A percentile compares a stretch with the other conserved stretches of the same genome.
Conservation (phyloP, 2,329 filamentous ascomycete species). For the Ophiostoma triangulosporum region DNA sequence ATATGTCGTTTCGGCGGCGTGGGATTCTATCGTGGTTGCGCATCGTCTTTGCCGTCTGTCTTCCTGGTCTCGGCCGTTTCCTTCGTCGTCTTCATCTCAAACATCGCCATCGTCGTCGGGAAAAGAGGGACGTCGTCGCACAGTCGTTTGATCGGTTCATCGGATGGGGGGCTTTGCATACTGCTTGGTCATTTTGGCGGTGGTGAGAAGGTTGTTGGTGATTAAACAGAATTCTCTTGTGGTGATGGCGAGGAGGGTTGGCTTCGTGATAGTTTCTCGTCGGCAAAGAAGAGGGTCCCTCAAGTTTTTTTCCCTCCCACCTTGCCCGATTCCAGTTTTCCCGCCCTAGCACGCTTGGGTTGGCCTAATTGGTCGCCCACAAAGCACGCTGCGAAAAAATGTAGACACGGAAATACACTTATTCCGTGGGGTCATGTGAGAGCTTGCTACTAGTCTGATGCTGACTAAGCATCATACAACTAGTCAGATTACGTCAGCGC, state of each 20-base stretch:
- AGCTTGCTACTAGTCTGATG: background rate
- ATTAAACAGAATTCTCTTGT: constrained; percentile 7
- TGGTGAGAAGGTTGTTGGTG: constrained; percentile 5
- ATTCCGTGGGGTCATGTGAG: constrained; percentile 10
- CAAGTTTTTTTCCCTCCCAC: constrained; percentile 6
- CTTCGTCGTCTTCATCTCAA: background rate
- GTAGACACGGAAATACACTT: constrained; percentile 9
- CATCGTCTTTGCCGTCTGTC: constrained; percentile 1
- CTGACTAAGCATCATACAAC: background rate
- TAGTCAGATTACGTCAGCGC: too few relatives aligned
- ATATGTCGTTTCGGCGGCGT: background rate
- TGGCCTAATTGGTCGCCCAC: background rate
- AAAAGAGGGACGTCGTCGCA: constrained; percentile 1
- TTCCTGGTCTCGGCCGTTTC: background rate
- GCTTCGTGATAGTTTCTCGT: constrained; percentile 8
- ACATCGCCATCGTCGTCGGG: background rate
- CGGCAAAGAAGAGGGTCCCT: constrained; percentile 1
- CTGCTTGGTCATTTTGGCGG: constrained; percentile 69
- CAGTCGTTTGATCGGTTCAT: background rate
- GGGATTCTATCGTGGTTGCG: background rate
- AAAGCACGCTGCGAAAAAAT: constrained; percentile 2
- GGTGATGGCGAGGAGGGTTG: constrained; percentile 3
- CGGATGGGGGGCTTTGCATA: constrained; percentile 7
- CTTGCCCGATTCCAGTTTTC: constrained; percentile 6
- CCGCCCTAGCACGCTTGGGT: constrained; percentile 5